These are phyloP conservation scores for Jacaranda mimosifolia DNA, from an alignment of 257 asterid genomes.

Conservation along the genomic window DNA sequence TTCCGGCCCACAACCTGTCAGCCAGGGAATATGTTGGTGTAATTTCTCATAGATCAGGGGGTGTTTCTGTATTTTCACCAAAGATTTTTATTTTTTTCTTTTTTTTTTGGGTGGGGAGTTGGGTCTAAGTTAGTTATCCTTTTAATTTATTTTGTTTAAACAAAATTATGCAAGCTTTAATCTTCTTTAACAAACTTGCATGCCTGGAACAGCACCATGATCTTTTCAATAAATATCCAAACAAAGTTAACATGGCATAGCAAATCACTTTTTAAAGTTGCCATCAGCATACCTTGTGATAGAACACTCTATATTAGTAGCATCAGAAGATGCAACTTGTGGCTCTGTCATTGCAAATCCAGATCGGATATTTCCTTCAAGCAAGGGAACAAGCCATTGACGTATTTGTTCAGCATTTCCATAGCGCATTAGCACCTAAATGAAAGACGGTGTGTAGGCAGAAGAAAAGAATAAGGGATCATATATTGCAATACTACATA, in stretches of 20 bases:
- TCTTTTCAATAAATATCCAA: not conserved
- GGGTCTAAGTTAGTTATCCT: too few species aligned
- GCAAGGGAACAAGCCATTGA: conserved; percentile 91
- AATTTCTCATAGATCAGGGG: too few species aligned
- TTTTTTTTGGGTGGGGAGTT: too few species aligned
- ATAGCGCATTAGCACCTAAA: conserved; percentile 88
- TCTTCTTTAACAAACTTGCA: not conserved
- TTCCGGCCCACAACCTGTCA: too few species aligned
- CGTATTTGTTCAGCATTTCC: conserved; percentile 83
- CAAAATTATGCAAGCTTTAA: too few species aligned
- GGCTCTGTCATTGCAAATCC: conserved; percentile 99
- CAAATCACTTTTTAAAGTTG: conserved; percentile 3
- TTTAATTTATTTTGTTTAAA: too few species aligned
- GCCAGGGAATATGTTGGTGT: too few species aligned
- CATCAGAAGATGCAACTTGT: conserved; percentile 98
- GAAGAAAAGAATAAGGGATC: conserved; percentile 9
- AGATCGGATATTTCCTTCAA: conserved; percentile 86
- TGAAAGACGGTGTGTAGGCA: conserved; percentile 14
- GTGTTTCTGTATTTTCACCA: too few species aligned
- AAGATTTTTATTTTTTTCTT: too few species aligned
- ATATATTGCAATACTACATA: too few species aligned
- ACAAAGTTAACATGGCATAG: conserved; percentile 6
- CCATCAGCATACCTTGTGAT: conserved; percentile 68
- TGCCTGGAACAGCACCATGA: not conserved
- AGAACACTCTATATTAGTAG: conserved; percentile 96